These are phyloP conservation scores for Paecilomyces formosus DNA, from an alignment of 2,329 filamentous ascomycete species.

Conservation along the genomic window DNA sequence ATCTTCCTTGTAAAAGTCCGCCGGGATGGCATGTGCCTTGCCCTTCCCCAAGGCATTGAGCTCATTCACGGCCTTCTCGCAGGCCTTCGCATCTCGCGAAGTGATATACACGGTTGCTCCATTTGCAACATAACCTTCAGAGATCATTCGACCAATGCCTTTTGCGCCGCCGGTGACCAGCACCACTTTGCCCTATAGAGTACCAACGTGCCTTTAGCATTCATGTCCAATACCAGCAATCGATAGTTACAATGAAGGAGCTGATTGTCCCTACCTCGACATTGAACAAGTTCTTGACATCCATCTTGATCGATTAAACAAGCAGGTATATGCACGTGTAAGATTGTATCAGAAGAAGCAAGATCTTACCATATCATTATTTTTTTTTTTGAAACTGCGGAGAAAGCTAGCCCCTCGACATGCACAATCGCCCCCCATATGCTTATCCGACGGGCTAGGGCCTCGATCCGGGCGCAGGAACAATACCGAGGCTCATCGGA, in stretches of 20 bases:
- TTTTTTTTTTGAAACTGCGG: background rate
- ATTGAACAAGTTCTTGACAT: constrained; percentile 48
- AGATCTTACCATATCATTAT: background rate
- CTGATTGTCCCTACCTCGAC: constrained; percentile 45
- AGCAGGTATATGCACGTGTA: background rate
- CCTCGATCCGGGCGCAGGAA: constrained; percentile 3
- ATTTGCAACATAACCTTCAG: constrained; percentile 46
- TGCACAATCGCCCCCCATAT: background rate
- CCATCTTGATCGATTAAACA: constrained; percentile 35
- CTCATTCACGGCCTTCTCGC: constrained; percentile 39
- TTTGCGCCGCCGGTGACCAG: constrained; percentile 47
- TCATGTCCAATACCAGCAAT: constrained; percentile 40
- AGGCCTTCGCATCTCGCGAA: constrained; percentile 45
- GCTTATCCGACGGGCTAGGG: constrained; percentile 14
- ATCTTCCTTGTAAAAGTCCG: constrained; percentile 46
- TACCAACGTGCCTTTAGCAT: background rate
- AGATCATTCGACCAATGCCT: constrained; percentile 49
- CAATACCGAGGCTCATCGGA: constrained; percentile 19
- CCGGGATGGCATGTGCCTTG: constrained; percentile 44
- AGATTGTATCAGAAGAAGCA: background rate
- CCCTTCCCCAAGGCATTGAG: constrained; percentile 47
- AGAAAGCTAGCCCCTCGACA: background rate
- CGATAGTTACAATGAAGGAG: constrained; percentile 44
- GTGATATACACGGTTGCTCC: constrained; percentile 48
- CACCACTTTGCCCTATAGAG: constrained; percentile 35